Conservation (phyloP, 2,329 filamentous ascomycete species). For the Diaporthe ampelina region DNA sequence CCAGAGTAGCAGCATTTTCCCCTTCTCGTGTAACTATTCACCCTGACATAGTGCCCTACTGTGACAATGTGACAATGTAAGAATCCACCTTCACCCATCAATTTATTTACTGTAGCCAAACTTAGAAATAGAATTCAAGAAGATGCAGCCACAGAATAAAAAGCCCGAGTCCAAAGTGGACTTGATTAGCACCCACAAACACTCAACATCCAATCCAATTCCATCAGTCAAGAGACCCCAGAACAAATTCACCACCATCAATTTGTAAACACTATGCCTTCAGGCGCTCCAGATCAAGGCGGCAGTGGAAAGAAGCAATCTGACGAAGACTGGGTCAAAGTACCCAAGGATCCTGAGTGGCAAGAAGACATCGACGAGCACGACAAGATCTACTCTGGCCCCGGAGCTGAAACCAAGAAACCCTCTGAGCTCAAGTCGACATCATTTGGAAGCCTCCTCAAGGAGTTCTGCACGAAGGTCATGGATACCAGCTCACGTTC, state of each 20-base stretch:
- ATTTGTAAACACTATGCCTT: background rate
- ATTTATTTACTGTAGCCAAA: background rate
- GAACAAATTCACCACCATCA: no score
- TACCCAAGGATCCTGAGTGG: constrained; percentile 21
- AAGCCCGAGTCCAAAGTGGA: no score
- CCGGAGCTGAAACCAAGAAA: background rate
- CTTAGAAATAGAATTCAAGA: background rate
- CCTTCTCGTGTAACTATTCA: background rate
- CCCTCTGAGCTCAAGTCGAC: background rate
- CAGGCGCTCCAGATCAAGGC: background rate
- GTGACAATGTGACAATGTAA: background rate
- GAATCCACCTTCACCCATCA: background rate
- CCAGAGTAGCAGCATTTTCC: background rate
- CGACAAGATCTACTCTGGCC: background rate
- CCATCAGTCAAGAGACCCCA: background rate
- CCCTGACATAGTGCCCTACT: no score
- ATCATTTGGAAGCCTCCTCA: constrained; percentile 17
- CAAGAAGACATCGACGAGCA: constrained; percentile 22
- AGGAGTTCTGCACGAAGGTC: constrained; percentile 26
- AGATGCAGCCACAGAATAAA: background rate
- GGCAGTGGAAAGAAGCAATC: background rate
- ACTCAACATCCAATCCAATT: background rate
- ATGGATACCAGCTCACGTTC: constrained; percentile 26
- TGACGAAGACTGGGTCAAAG: constrained; percentile 12
- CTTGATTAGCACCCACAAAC: background rate